Evolutionary conservation across 345 rosid genomes (phyloP).

Genomic region (Reutealis trisperma): DNA sequence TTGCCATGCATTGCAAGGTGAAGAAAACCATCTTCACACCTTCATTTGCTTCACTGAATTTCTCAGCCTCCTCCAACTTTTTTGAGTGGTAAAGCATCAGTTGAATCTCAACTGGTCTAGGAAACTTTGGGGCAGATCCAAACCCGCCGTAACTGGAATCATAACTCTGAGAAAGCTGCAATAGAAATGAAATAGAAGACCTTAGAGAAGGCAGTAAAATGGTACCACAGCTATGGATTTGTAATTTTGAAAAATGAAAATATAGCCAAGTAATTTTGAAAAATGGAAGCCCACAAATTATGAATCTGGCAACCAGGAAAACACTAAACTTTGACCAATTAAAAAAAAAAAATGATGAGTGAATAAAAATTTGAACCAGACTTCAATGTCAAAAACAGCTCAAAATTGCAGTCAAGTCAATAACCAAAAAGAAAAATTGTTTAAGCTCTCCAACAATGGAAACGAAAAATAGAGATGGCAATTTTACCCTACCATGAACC

Average conservation of each 20-base stretch:
- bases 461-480: too few relatives aligned
- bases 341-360: not conserved
- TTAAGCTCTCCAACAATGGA: not conserved
- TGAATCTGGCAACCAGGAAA: not conserved
- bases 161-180: slow-evolving; percentile 73
- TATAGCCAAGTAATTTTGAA: not conserved
- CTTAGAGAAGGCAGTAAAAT: slow-evolving; percentile 11
- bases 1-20: slow-evolving; percentile 86
- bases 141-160: slow-evolving; percentile 80
- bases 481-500: too few relatives aligned
- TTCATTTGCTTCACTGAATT: slow-evolving; percentile 49
- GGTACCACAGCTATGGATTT: not conserved
- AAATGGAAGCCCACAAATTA: not conserved
- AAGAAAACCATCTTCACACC: slow-evolving; percentile 59
- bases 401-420: not conserved
- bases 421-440: not conserved
- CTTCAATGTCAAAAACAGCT: not conserved
- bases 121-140: slow-evolving; percentile 97
- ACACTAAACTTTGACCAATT: not conserved
- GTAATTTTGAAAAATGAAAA: too few relatives aligned
- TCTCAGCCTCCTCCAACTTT: slow-evolving; percentile 61
- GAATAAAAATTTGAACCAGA: not conserved
- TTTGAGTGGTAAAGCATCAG: slow-evolving; percentile 79
- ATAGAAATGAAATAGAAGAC: slow-evolving; percentile 12
- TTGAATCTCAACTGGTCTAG: slow-evolving; percentile 93